phyloP scores from a whole-genome alignment of 371 early-diverging fungal species.

The Zychaea mexicana region DNA sequence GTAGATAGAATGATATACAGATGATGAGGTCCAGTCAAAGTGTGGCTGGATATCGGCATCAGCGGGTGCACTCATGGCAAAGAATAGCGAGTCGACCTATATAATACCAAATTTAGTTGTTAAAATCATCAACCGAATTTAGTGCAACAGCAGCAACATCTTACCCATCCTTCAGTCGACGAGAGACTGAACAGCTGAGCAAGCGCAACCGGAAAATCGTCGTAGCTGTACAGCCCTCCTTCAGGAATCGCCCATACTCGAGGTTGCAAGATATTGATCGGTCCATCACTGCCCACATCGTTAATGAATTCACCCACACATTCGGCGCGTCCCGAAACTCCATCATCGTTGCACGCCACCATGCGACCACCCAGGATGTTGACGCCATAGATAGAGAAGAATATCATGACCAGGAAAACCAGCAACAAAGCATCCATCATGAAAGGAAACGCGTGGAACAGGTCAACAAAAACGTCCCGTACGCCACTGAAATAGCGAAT shows the following conservation, averaged over 20 bases:
- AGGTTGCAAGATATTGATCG: constrained; percentile 41
- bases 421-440: constrained; percentile 60
- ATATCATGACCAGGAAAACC: constrained; percentile 55
- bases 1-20: constrained; percentile 57
- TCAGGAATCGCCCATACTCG: constrained; percentile 59
- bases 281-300: constrained; percentile 36
- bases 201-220: constrained; percentile 49
- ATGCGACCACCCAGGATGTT: constrained; percentile 64
- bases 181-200: constrained; percentile 55
- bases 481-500: constrained; percentile 63
- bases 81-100: constrained; percentile 43
- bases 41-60: constrained; percentile 51
- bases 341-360: constrained; percentile 52
- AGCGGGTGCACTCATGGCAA: constrained; percentile 53
- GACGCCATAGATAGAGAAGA: constrained; percentile 61
- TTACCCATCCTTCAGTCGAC: constrained; percentile 64
- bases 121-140: constrained; percentile 1
- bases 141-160: constrained; percentile 1
- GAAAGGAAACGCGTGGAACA: constrained; percentile 55
- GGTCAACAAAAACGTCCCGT: constrained; percentile 56
- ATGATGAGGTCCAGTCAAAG: constrained; percentile 43
- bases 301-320: constrained; percentile 53
- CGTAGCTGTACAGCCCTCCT: constrained; percentile 49
- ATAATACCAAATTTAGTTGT: background rate
- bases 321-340: constrained; percentile 29